Conservation (phyloP, 1,284 basidiomycete genomes). For the Apiotrichum akiyoshidainum region DNA sequence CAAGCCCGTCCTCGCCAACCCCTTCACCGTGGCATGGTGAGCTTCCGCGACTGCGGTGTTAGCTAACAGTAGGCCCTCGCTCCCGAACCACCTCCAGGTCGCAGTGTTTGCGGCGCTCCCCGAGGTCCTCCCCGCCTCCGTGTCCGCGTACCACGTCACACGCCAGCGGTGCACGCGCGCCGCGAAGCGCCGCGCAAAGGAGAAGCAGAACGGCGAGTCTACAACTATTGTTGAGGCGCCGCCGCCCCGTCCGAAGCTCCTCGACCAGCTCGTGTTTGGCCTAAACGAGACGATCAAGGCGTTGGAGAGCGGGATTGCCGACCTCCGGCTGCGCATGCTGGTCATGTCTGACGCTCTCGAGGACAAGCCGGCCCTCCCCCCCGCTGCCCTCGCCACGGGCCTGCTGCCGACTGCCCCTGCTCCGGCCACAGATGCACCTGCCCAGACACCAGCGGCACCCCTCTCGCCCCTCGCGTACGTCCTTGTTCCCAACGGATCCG, state of each 20-base stretch:
- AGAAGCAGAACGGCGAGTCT: neutral
- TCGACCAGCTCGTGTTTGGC: constrained; percentile 62
- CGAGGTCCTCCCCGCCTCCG: constrained; percentile 27
- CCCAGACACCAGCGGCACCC: neutral
- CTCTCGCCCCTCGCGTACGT: constrained; percentile 30
- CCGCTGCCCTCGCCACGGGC: constrained; percentile 4
- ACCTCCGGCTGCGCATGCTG: constrained; percentile 34
- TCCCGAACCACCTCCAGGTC: constrained; percentile 40
- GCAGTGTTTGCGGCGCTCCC: constrained; percentile 35
- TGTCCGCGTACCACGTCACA: constrained; percentile 41
- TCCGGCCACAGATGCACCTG: neutral
- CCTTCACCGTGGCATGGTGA: constrained; percentile 42
- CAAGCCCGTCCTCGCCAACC: constrained; percentile 33
- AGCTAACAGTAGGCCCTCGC: constrained; percentile 34
- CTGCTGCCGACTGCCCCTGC: constrained; percentile 34
- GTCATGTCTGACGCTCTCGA: constrained; percentile 42
- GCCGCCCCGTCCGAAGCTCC: constrained; percentile 49
- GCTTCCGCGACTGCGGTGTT: constrained; percentile 9
- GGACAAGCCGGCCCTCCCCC: constrained; percentile 13
- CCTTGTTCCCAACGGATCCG: constrained; percentile 37
- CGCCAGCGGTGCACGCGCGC: constrained; percentile 36
- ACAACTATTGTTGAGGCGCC: neutral
- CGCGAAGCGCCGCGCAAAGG: constrained; percentile 20
- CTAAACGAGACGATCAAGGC: constrained; percentile 76
- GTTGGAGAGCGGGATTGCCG: constrained; percentile 62